Evolutionary conservation across 768 basidiomycete genomes (phyloP), one percentile per base, ranked within the genome.

Genomic region (Candolleomyces eurysporus): DNA sequence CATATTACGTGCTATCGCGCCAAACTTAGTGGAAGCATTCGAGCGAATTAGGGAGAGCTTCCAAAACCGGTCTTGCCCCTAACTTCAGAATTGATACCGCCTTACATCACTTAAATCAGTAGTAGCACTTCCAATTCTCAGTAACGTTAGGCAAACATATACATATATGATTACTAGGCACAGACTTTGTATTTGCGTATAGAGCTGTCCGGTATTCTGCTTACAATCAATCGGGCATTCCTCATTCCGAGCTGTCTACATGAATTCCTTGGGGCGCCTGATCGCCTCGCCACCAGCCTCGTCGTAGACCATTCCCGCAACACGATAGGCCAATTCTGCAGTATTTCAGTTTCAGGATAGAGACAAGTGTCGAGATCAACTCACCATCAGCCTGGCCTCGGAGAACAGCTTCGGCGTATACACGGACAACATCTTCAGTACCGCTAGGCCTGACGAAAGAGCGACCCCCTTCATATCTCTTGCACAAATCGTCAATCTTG

Each of bases 391-490:
- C 93, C 66, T 90, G 88, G 14, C 83, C 73, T 62, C 83, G 84
- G 46, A 85, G 76, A 50, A 78, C 80, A 1, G 97, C 96, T 73
- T 99, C 97, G 1, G 96, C 97, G 70, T 98, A 99, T 16, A 99
- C 95, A 61, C 97, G 83, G 6, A 99, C 97, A 26, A 96, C 96
- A 69, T 99, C 96, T 73, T 99, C 97, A 22, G 97, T 99, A 9
- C 97, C 97, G 73, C 94, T 96, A 2, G 97, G 97, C 60, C 97
- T 76, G 17, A 98, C 97, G 69, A 99, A 99, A 30, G 92, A 86
- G 46, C 97, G 85, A 1, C 97, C 97, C 17, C 86, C 87, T 50
- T 90, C 87, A 68, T 89, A 91, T 69, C 86, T 86, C 60, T 80
- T 78, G 32, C 92, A 88, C 42, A 94, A 80, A 30, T 88, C 90